Percentiles rank a stretch among this genome's conserved stretches.
Evolutionary conservation across 2,329 filamentous ascomycete genomes (phyloP).

Genomic region (Talaromyces sp.): DNA sequence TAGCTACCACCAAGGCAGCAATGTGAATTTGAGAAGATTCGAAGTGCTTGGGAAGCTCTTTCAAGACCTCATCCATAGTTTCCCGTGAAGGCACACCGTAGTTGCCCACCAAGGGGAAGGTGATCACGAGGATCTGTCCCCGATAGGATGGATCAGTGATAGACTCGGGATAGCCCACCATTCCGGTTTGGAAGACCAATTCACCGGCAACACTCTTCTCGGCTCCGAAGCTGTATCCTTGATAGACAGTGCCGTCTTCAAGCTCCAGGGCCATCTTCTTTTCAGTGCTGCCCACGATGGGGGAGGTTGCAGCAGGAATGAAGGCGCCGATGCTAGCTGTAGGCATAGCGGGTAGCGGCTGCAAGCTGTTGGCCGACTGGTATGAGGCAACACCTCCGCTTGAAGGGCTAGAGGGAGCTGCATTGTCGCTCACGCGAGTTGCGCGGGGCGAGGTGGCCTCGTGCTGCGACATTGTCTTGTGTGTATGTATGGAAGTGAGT

Average conservation of each 20-base stretch:
- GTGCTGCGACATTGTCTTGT: slow-evolving; percentile 16
- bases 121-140: slow-evolving; percentile 94
- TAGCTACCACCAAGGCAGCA: slow-evolving; percentile 79
- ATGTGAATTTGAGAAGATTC: slow-evolving; percentile 92
- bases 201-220: slow-evolving; percentile 92
- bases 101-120: slow-evolving; percentile 92
- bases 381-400: slow-evolving; percentile 41
- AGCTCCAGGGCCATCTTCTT: slow-evolving; percentile 83
- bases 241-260: slow-evolving; percentile 84
- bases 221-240: slow-evolving; percentile 95
- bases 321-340: slow-evolving; percentile 33
- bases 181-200: slow-evolving; percentile 98
- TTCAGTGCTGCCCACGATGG: slow-evolving; percentile 52
- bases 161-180: slow-evolving; percentile 97
- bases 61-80: slow-evolving; percentile 76
- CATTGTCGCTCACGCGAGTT: slow-evolving; percentile 18
- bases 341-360: slow-evolving; percentile 28
- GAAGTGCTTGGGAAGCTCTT: slow-evolving; percentile 86
- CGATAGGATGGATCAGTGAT: slow-evolving; percentile 85
- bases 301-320: slow-evolving; percentile 60
- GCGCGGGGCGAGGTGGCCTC: slow-evolving; percentile 25
- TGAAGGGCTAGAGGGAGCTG: slow-evolving; percentile 38
- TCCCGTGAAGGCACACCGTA: slow-evolving; percentile 93
- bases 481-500: slow-evolving; percentile 2
- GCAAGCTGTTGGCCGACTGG: slow-evolving; percentile 31